phyloP scores from a whole-genome alignment of 371 early-diverging fungal species.

The Fennellomyces sp. region DNA sequence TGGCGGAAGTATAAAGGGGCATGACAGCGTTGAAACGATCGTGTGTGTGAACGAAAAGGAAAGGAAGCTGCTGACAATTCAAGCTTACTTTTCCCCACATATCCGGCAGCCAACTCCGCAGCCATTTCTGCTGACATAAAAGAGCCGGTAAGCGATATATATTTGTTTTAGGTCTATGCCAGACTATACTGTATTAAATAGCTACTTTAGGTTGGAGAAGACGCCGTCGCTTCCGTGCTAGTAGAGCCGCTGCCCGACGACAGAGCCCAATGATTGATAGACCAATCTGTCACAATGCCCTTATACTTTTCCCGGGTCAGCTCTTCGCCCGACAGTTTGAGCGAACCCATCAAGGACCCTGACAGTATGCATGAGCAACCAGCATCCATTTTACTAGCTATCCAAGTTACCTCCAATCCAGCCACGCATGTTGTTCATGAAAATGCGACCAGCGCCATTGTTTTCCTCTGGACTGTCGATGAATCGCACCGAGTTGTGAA shows the following conservation, averaged over 20 bases:
- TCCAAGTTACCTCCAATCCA: slow-evolving; percentile 76
- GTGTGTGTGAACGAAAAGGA: background rate
- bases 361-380: background rate
- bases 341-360: slow-evolving; percentile 74
- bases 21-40: no score
- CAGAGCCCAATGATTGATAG: slow-evolving; percentile 42
- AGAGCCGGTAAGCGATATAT: background rate
- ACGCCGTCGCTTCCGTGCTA: background rate
- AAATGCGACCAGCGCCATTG: slow-evolving; percentile 57
- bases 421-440: slow-evolving; percentile 67
- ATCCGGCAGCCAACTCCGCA: background rate
- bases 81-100: background rate
- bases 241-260: background rate
- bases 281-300: slow-evolving; percentile 73
- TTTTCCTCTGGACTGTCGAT: slow-evolving; percentile 41
- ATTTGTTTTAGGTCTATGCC: background rate
- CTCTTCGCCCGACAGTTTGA: slow-evolving; percentile 73
- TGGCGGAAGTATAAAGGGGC: slow-evolving; percentile 14
- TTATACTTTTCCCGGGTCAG: slow-evolving; percentile 62
- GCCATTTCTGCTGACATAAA: slow-evolving; percentile 1
- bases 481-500: slow-evolving; percentile 36
- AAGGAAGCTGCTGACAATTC: slow-evolving; percentile 6
- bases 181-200: slow-evolving; percentile 1
- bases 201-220: background rate
- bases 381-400: background rate